Base-by-base conservation (phyloP, 345 rosid genomes). In the Isatis tinctoria region DNA sequence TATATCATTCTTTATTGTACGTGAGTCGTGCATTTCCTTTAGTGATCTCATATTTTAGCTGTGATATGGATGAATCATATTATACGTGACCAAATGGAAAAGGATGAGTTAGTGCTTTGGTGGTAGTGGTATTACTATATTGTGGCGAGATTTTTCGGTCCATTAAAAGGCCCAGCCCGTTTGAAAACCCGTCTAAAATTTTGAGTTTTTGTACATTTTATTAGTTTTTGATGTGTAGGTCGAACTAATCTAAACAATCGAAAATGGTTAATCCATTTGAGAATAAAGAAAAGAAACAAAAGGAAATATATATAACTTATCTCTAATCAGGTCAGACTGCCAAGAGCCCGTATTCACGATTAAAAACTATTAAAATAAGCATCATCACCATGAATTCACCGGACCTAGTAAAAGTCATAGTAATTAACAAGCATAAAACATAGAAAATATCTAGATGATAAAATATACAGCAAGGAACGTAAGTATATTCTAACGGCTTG, bases 351-450 rank as follows among this genome's bases (percentile, higher is more conserved):
- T 22, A 22, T 22, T 22, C 24, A 22, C 24, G 24, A 22, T 22
- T 22, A 22, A 1, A 22, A 22, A 22, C 24, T 22, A 22, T 22
- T 1, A 1, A 22, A 22, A n/a, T 43, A 43, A 43, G 18, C 49
- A 44, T 44, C 20, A 58, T 45, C 11, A 22, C 24, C 24, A 22
- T 22, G 24, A 12, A 27, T 26, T 70, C 16, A 71, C 17, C 40
- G 7, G 68, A 61, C 69, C 60, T 48, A 51, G 68, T 71, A 60
- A 71, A 60, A 49, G 68, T 60, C 75, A 17, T 17, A 11, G 49
- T 8, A 49, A 37, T 63, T 32, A 61, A 62, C 24, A 61, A 62
- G 16, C 33, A 73, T 30, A 53, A 32, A 53, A 32, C 70, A 14
- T 14, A 39, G 39, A 62, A 51, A 32, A 5, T 61, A 49, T 62